Conservation (phyloP, 495 filamentous ascomycete genomes). For the Platismatia glauca region DNA sequence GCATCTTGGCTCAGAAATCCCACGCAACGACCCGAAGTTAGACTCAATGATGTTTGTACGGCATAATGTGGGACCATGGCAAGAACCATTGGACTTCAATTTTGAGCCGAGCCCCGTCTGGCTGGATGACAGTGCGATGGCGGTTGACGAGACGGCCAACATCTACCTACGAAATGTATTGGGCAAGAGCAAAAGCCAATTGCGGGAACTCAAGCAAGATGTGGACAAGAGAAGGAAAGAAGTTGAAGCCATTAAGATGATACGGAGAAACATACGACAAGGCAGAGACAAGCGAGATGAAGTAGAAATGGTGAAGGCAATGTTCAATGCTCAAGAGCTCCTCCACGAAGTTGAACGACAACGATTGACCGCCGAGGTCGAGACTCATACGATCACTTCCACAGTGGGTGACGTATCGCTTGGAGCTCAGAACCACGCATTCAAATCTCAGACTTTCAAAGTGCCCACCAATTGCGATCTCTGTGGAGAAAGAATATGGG, state of each 20-base stretch:
- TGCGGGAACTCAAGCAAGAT: slow-evolving; percentile 69
- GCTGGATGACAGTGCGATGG: slow-evolving; percentile 84
- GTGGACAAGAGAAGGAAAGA: slow-evolving; percentile 76
- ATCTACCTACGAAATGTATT: slow-evolving; percentile 86
- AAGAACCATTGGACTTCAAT: slow-evolving; percentile 70
- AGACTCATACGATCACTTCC: slow-evolving; percentile 77
- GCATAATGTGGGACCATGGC: slow-evolving; percentile 73
- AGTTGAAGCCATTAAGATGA: slow-evolving; percentile 61
- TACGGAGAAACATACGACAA: slow-evolving; percentile 65
- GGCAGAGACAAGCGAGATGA: slow-evolving; percentile 81
- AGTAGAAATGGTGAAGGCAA: slow-evolving; percentile 62
- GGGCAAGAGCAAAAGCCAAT: slow-evolving; percentile 75
- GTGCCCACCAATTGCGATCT: slow-evolving; percentile 97
- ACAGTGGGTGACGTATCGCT: slow-evolving; percentile 84
- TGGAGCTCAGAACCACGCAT: slow-evolving; percentile 88
- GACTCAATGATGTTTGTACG: slow-evolving; percentile 96
- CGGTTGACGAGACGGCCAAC: slow-evolving; percentile 74
- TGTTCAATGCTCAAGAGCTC: slow-evolving; percentile 73
- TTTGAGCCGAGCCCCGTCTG: slow-evolving; percentile 97
- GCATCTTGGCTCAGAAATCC: slow-evolving; percentile 69
- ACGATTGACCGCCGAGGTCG: slow-evolving; percentile 79
- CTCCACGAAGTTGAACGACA: slow-evolving; percentile 81
- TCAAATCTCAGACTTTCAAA: slow-evolving; percentile 95
- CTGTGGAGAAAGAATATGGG: slow-evolving; percentile 95
- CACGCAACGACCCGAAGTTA: slow-evolving; percentile 75